These are phyloP conservation scores for Byssothecium circinans DNA, from an alignment of 2,329 filamentous ascomycete genomes.

Conservation along the genomic window DNA sequence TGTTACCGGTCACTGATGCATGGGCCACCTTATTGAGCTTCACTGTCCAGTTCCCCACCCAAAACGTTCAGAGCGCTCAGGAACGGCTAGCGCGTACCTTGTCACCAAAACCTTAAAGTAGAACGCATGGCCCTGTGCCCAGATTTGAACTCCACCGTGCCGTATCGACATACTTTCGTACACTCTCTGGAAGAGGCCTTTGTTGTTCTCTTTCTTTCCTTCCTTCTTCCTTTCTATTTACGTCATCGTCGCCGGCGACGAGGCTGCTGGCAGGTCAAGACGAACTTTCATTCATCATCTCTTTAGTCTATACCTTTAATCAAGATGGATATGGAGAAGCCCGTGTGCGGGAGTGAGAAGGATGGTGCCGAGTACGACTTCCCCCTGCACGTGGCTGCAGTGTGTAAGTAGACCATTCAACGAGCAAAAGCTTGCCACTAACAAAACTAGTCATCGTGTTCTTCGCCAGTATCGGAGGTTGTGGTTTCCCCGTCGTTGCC, in stretches of 20 bases:
- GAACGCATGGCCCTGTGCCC: constrained; percentile 33
- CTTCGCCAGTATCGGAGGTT: constrained; percentile 39
- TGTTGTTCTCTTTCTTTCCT: constrained; percentile 15
- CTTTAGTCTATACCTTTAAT: constrained; percentile 11
- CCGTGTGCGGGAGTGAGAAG: constrained; percentile 34
- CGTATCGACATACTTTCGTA: constrained; percentile 22
- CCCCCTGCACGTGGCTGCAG: constrained; percentile 42
- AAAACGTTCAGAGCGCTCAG: constrained; percentile 32
- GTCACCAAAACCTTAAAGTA: constrained; percentile 28
- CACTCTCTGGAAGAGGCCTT: constrained; percentile 39
- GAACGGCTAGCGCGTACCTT: constrained; percentile 28
- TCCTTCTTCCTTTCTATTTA: constrained; percentile 22
- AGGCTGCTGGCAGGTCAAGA: constrained; percentile 33
- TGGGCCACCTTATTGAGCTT: constrained; percentile 32
- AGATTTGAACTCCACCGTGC: constrained; percentile 27
- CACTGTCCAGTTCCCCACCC: constrained; percentile 20
- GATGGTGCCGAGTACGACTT: constrained; percentile 38
- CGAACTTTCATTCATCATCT: constrained; percentile 13
- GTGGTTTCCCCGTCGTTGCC: constrained; percentile 44
- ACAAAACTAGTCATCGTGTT: constrained; percentile 41
- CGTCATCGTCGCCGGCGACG: constrained; percentile 39
- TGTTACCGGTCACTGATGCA: constrained; percentile 31
- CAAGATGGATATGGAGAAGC: constrained; percentile 36
- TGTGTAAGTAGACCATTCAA: constrained; percentile 33
- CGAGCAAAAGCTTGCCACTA: constrained; percentile 9